A percentile compares a stretch with the other conserved stretches of the same genome.
These are phyloP conservation scores for Colletotrichum magnum DNA, from an alignment of 2,329 filamentous ascomycete genomes.

Conservation along the genomic window DNA sequence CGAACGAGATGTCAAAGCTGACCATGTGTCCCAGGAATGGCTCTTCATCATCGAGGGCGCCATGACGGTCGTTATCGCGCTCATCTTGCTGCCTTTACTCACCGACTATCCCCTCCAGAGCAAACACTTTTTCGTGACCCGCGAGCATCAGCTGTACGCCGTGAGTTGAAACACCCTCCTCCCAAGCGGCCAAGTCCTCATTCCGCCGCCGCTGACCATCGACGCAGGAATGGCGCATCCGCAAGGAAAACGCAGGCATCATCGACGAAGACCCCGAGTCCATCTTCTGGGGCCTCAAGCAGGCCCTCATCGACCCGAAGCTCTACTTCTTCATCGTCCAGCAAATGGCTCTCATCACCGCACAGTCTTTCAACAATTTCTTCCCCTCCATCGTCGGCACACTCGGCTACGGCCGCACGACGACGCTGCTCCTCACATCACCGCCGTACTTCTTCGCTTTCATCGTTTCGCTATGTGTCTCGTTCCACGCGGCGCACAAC, in stretches of 20 bases:
- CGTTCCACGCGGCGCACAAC: conserved; percentile 72
- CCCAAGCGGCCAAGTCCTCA: too few relatives aligned
- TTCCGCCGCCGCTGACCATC: not conserved
- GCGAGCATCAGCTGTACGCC: conserved; percentile 24
- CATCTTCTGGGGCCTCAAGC: conserved; percentile 29
- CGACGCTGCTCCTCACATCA: conserved; percentile 67
- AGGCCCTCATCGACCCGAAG: conserved; percentile 20
- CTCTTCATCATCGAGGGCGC: conserved; percentile 73
- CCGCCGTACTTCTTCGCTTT: conserved; percentile 70
- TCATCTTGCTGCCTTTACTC: conserved; percentile 42
- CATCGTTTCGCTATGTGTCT: conserved; percentile 69
- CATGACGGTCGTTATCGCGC: conserved; percentile 44
- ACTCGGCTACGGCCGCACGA: conserved; percentile 66
- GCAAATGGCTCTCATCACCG: conserved; percentile 45
- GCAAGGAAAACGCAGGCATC: conserved; percentile 31
- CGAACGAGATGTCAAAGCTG: not conserved
- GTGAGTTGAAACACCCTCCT: not conserved
- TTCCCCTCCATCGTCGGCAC: conserved; percentile 68
- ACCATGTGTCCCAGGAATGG: conserved; percentile 46
- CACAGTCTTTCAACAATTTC: conserved; percentile 53
- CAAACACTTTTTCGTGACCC: conserved; percentile 28
- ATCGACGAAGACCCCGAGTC: conserved; percentile 28
- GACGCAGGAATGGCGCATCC: conserved; percentile 26
- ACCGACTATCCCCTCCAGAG: conserved; percentile 43
- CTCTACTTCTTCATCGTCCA: conserved; percentile 42